Conservation (phyloP, 148 eudicot genomes). For the Mesembryanthemum crystallinum region DNA sequence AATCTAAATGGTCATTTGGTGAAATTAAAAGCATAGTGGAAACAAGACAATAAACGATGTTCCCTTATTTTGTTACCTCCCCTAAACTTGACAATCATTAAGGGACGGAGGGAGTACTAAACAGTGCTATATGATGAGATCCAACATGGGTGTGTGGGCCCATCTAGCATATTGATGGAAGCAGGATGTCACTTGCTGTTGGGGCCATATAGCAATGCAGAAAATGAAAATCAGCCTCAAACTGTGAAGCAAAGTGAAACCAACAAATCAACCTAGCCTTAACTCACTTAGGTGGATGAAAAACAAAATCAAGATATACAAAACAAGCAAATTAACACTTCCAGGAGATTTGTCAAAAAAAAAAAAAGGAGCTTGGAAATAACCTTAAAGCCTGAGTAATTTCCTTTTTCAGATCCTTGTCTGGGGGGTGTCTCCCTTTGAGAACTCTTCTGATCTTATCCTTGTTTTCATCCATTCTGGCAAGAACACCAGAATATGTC, state of each 20-base stretch:
- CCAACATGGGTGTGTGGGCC: background rate
- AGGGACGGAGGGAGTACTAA: too few relatives aligned
- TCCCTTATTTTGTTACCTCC: too few relatives aligned
- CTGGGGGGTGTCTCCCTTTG: conserved; percentile 89
- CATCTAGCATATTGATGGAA: background rate
- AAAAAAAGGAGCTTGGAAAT: conserved; percentile 27
- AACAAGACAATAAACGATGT: too few relatives aligned
- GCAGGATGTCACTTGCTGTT: background rate
- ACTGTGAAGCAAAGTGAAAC: background rate
- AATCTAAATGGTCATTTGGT: too few relatives aligned
- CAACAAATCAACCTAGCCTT: background rate
- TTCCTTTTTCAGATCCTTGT: conserved; percentile 72
- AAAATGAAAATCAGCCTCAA: background rate
- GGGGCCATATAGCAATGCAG: background rate
- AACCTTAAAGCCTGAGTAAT: conserved; percentile 67
- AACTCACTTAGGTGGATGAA: background rate
- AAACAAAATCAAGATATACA: conserved; percentile 10
- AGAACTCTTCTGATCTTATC: conserved; percentile 73
- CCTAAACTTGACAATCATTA: too few relatives aligned
- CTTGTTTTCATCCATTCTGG: conserved; percentile 76
- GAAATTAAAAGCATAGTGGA: too few relatives aligned
- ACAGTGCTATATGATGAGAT: too few relatives aligned
- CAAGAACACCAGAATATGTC: conserved; percentile 31
- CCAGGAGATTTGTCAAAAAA: too few relatives aligned
- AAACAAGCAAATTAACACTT: conserved; percentile 1